Base-by-base conservation (phyloP, 1,139 yeast species). In the Suhomyces kunorum region DNA sequence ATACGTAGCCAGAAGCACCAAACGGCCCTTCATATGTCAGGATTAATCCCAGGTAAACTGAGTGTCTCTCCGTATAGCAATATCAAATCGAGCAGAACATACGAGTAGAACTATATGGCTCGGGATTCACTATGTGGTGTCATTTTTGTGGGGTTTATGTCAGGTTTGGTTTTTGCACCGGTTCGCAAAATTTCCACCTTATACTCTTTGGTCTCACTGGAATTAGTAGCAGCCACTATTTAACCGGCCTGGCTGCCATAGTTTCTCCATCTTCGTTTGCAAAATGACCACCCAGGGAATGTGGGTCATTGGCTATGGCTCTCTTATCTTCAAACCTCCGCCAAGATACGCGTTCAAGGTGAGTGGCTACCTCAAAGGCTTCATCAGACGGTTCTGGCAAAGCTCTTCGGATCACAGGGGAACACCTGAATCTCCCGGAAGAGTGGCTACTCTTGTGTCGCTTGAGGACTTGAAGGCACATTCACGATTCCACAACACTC, bases 271-370 rank as follows among this genome's bases (percentile, higher is more conserved):
- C 15, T 20, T 20, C 24, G 4, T 6, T 6, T 20, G 7, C n/a
- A 25, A 11, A 6, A 29, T 43, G 43, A 32, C 38, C 6, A 27
- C 24, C 8, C 53, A 60, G 11, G 68, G 76, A 5, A 78, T 82
- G 49, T 89, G 96, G 95, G 76, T 90, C 13, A 82, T 89, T 18
- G 97, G 97, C 3, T 90, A 90, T 56, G 98, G 98, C 1, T 86
- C 96, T 0, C 68, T 90, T 39, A 81, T 90, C 18, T 90, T 85
- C 72, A 90, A 89, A 56, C 97, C 96, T 0, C 97, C 97, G 0
- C 92, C 95, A 16, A 78, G 80, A 44, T 64, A 61, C 30, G 72
- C 76, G 14, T 73, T 76, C 47, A 67, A 80, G 29, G 80, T 86
- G 7, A 81, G 87, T 0, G 97, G 97, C 0, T 78, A 81, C 45